Conservation (phyloP, 768 basidiomycete species). For the Agrocybe pediades region DNA sequence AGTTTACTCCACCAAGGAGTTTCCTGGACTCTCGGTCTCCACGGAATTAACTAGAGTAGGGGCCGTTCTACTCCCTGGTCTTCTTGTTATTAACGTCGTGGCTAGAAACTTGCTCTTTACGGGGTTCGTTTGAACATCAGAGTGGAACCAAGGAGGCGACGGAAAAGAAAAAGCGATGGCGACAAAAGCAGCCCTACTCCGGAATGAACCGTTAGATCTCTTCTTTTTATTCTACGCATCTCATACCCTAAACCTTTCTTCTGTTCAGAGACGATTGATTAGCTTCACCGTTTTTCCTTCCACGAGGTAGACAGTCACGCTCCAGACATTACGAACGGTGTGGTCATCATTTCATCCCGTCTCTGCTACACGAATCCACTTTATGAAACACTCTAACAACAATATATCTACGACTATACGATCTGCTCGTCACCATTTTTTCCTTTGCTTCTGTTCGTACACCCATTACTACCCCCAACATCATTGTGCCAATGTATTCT, state of each 20-base stretch:
- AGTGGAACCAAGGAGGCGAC: constrained; percentile 25
- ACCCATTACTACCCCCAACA: no score
- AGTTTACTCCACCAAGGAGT: constrained; percentile 72
- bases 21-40: constrained; percentile 66
- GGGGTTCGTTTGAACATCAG: constrained; percentile 29
- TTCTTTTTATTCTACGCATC: not conserved
- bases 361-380: no score
- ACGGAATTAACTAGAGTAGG: constrained; percentile 68
- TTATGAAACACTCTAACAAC: no score
- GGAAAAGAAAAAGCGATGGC: constrained; percentile 14
- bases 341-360: no score
- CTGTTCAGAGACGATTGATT: not conserved
- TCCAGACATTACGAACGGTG: no score
- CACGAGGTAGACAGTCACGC: no score
- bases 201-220: constrained; percentile 8
- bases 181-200: constrained; percentile 10
- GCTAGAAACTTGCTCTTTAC: constrained; percentile 23
- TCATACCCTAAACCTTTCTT: not conserved
- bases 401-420: no score
- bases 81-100: constrained; percentile 15
- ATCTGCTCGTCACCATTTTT: no score
- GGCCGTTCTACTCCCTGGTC: not conserved
- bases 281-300: no score
- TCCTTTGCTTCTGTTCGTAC: no score
- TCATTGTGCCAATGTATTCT: no score